Evolutionary conservation across 129 eudicot species (phyloP), one percentile per base, ranked within the genome.

Genomic region (Flaveria sonorensis): DNA sequence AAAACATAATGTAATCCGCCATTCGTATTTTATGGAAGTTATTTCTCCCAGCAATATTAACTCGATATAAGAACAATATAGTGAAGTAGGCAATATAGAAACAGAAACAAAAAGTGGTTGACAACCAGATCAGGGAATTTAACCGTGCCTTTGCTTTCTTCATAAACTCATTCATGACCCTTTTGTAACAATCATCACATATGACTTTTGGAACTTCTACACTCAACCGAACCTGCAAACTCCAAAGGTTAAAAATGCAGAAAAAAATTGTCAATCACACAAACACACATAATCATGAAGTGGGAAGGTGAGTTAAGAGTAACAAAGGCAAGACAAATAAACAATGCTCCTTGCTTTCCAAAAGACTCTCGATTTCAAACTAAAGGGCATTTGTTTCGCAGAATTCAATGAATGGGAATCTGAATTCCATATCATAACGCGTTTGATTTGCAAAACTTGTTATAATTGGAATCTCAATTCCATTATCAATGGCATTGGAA

Each of bases 191-290:
- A 87, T 95, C 99, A 36, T 89, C 95, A 18, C 99, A 95, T 78
- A 95, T 90, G 19, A 68, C 68, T n/a, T 85, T 36, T 3, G 99
- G 99, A 85, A 95, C 97, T 79, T 86, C 90, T 7, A 95, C 90
- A 46, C 87, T 89, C 83, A 95, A 85, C 68, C 82, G 76, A 21
- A 95, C 87, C 99, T 95, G 96, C 84, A 87, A 32, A 79, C 60
- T 74, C 57, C 52, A 42, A 57, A 74, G 52, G 26, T 74, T 67
- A 67, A 53, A 26, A 45, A 42, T 74, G 36, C 64, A 74, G 47
- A 67, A 32, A 19, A 32, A 40, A 18, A 30, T 18, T n/a, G 69
- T 43, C 21, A 63, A 36, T 30, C 15, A 63, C 69, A 28, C 21
- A 30, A 28, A 28, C 68, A 60, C 6, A 50, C 19, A 50, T 50